Evolutionary conservation across 805 yeast species (phyloP).

Genomic region (Wickerhamomyces xylosicus): DNA sequence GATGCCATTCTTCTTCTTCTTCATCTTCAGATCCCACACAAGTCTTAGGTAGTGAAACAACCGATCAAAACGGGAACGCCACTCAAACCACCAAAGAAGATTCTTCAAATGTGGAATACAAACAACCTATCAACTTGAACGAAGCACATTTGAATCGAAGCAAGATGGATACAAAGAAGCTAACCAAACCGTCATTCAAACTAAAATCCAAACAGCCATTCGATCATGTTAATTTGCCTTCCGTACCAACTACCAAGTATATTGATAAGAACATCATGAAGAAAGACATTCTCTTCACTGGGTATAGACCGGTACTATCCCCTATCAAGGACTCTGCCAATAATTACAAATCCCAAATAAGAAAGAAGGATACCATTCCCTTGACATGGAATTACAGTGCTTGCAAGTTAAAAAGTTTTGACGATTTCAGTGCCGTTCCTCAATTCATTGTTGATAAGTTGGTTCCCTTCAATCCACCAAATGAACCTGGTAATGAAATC

Average conservation of each 20-base stretch:
- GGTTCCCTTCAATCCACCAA: conserved; percentile 14
- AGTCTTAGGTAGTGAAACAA: background rate
- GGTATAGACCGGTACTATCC: conserved; percentile 17
- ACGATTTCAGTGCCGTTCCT: conserved; percentile 17
- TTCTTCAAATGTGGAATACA: too few relatives aligned
- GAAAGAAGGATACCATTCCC: conserved; percentile 14
- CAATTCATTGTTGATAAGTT: conserved; percentile 18
- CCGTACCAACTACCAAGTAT: conserved; percentile 18
- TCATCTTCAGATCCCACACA: background rate
- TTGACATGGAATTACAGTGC: conserved; percentile 18
- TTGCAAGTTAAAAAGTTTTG: conserved; percentile 15
- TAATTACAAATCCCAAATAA: conserved; percentile 3
- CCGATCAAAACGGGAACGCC: background rate
- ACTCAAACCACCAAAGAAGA: background rate
- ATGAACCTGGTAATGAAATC: conserved; percentile 16
- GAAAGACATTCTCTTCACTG: conserved; percentile 14
- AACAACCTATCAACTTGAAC: too few relatives aligned
- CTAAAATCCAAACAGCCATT: background rate
- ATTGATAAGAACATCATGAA: conserved; percentile 12
- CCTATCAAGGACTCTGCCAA: conserved; percentile 15
- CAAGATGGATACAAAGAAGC: too few relatives aligned
- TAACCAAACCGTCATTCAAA: background rate
- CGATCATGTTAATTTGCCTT: conserved; percentile 4
- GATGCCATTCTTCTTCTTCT: background rate
- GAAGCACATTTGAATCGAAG: too few relatives aligned